A percentile compares a stretch with the other conserved stretches of the same genome.
These are phyloP conservation scores for Jaltomata sinuosa DNA, from an alignment of 257 asterid genomes.

Conservation along the genomic window DNA sequence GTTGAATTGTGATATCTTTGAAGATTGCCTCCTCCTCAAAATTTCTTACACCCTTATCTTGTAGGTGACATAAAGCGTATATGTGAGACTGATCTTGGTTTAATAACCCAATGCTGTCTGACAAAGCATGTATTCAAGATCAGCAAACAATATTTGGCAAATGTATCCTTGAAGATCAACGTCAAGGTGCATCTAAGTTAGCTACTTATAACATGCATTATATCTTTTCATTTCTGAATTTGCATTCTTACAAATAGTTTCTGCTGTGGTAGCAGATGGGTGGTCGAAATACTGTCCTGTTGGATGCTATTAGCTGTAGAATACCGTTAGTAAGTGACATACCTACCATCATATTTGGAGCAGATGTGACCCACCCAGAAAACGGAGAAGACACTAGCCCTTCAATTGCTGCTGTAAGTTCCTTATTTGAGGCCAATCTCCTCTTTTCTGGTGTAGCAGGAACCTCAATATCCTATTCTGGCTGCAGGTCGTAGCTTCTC, in stretches of 20 bases:
- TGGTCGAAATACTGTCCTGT: conserved; percentile 81
- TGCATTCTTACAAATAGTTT: not conserved
- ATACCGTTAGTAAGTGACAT: conserved; percentile 95
- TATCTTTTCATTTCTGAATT: not conserved
- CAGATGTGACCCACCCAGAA: conserved; percentile 98
- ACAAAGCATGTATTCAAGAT: conserved; percentile 95
- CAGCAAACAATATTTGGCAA: conserved; percentile 95
- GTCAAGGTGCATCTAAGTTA: conserved; percentile 46
- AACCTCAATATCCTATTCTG: conserved; percentile 1
- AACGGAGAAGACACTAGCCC: conserved; percentile 99
- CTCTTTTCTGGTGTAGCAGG: not conserved
- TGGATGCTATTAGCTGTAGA: conserved; percentile 91
- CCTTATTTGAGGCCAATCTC: not conserved
- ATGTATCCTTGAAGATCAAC: conserved; percentile 91
- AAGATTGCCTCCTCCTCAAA: not conserved
- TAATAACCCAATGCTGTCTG: conserved; percentile 91
- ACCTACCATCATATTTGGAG: conserved; percentile 97
- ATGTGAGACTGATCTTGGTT: conserved; percentile 96
- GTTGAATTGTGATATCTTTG: not conserved
- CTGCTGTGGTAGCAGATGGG: conserved; percentile 68
- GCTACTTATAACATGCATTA: not conserved
- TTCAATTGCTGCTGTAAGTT: conserved; percentile 91
- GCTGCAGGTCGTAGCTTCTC: conserved; percentile 96
- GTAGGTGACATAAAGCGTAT: conserved; percentile 92
- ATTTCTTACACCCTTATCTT: not conserved